Evolutionary conservation across 805 yeast genomes (phyloP), one percentile per base, ranked within the genome.

Genomic region (Tetrapisispora nanseiensis): DNA sequence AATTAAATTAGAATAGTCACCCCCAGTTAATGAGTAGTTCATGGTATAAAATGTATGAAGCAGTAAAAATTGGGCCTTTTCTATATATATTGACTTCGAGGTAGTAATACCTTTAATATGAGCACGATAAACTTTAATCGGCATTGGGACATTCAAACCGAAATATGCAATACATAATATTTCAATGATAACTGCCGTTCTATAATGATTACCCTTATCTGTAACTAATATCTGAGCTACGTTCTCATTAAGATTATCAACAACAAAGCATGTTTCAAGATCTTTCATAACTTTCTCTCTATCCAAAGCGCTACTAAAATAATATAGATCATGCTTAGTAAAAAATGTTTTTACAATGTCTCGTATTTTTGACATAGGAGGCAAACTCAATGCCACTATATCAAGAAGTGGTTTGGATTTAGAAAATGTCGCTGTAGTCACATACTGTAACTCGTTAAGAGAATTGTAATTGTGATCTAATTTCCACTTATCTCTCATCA

Each of bases 21-120:
- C 55, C 10, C 55, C 59, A n/a, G 48, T 41, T 4, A 36, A 13
- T 1, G 15, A 15, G 22, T 34, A 46, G 3, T 19, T 22, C 2
- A 28, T 19, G 1, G 21, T n/a, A 26, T 41, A 41, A 16, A 42
- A 41, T 34, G 44, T 44, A 21, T 53, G 39, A n/a, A 60, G 39
- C 16, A 60, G 29, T 8, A 59, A 37, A 32, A 51, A 52, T 40
- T 61, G 65, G 2, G 48, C 50, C 21, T 55, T 51, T 38, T 62
- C 66, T 6, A 59, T 24, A 33, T 46, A 61, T 41, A 47, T 53
- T 10, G 46, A 46, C 37, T 62, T 62, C 2, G 52, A 51, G 6
- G 59, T 48, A 6, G 51, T 31, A 18, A 53, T 48, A 2, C 67
- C 67, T n/a, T 47, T 43, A 27, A 62, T 32, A 36, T 45, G 48